Conservation (phyloP, 306 rosid species). For the Pyrus pyrifolia region DNA sequence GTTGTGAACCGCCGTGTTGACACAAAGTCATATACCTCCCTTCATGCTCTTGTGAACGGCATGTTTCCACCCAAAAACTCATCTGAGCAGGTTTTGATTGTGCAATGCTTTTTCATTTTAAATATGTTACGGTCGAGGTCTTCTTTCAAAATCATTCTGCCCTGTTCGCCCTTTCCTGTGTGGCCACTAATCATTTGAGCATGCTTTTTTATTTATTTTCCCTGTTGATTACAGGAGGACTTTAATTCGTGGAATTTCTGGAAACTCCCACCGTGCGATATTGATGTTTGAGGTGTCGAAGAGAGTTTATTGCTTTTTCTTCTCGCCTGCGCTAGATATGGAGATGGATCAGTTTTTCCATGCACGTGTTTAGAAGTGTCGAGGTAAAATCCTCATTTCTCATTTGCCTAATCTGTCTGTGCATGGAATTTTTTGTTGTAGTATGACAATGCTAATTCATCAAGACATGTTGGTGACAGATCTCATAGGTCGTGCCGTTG, state of each 20-base stretch:
- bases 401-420: neutral
- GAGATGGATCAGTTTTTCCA: conserved; percentile 15
- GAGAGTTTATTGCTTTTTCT: conserved; percentile 4
- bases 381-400: conserved; percentile 31
- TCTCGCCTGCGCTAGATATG: no score
- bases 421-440: neutral
- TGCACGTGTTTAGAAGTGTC: conserved; percentile 13
- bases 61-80: conserved; percentile 73
- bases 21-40: conserved; percentile 67
- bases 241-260: conserved; percentile 95
- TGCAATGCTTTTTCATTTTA: no score
- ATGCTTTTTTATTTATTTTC: neutral
- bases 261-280: conserved; percentile 54
- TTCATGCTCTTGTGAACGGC: conserved; percentile 80
- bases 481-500: conserved; percentile 14
- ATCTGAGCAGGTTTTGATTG: conserved; percentile 59
- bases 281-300: conserved; percentile 32
- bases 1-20: conserved; percentile 68
- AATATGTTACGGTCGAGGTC: no score
- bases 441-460: neutral
- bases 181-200: neutral
- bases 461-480: conserved; percentile 11
- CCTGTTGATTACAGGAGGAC: conserved; percentile 63
- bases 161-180: neutral
- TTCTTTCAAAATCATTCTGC: neutral